phyloP scores from a whole-genome alignment of 31 red algal genomes.

The Porphyra umbilicalis region DNA sequence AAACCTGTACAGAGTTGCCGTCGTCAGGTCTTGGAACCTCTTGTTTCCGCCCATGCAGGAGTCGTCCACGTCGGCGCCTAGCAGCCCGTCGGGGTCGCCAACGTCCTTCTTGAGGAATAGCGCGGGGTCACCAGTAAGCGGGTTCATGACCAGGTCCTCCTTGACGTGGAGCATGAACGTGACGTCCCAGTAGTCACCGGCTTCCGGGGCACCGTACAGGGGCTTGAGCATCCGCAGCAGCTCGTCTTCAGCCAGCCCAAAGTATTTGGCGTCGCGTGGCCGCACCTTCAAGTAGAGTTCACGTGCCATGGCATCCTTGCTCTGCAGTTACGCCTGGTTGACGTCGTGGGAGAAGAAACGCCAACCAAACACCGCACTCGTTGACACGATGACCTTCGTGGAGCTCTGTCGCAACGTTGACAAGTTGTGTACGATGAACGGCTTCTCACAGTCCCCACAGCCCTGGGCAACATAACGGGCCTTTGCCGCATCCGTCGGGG shows the following conservation, averaged over 20 bases:
- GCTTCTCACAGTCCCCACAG: background rate
- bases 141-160: slow-evolving; percentile 7
- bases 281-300: slow-evolving; percentile 2
- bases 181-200: slow-evolving; percentile 8
- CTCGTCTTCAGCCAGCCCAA: background rate
- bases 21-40: no score
- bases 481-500: background rate
- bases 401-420: slow-evolving; percentile 16
- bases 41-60: background rate
- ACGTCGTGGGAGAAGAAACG: slow-evolving; percentile 10
- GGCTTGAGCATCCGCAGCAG: background rate
- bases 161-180: background rate
- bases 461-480: slow-evolving; percentile 17
- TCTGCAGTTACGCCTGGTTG: slow-evolving; percentile 14
- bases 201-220: slow-evolving; percentile 10
- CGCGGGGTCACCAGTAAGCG: background rate
- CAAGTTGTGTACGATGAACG: slow-evolving; percentile 4
- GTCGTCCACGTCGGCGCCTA: slow-evolving; percentile 24
- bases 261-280: background rate
- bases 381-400: slow-evolving; percentile 4
- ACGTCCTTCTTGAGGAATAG: background rate
- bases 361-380: background rate
- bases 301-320: background rate
- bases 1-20: no score
- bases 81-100: slow-evolving; percentile 1